Base-by-base conservation (phyloP, 208 protist genomes). In the Naegleria gruberi region DNA sequence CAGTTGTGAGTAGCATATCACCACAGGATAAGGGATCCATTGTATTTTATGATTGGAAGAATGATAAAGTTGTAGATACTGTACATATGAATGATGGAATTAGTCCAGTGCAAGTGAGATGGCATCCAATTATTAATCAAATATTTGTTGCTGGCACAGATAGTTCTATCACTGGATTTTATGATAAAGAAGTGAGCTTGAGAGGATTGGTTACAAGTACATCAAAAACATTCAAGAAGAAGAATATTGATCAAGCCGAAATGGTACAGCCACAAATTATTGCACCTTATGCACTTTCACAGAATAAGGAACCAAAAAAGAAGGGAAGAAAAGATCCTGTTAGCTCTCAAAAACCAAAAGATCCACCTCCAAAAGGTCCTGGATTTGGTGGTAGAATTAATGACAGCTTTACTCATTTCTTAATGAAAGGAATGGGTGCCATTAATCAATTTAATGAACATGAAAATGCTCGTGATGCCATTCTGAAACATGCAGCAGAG, bases 71-170 rank as follows among this genome's bases (percentile, higher is more conserved):
- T 51, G 44, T 41, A 87, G 2, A 41, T 37, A 19, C 0, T 40
- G 7, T 41, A 37, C 17, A 47, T 30, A 8, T 87, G 4, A 23
- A 8, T 23, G n/a, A 55, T 19, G 26, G 43, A 30, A 51, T 77
- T 19, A 77, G 65, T 77, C 26, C 30, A 10, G 55, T 87, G 34
- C 43, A 41, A 42, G 23, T 87, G 8, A 55, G 23, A 41, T 87
- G 83, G 83, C 83, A 87, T 55, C 43, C 83, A 19, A 55, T 41
- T 55, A 47, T 87, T 55, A 87, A 87, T 55, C 83, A 87, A 87
- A 40, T 87, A n/a, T 87, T 87, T 45, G 19, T 55, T 41, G 26
- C 83, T 19, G 19, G 19, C 7, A 55, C n/a, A 4, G 44, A 55
- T 55, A 8, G 12, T 55, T 15, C 4, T 8, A 87, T 55, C 37